Evolutionary conservation across 2,329 filamentous ascomycete genomes (phyloP).

Genomic region (Neodidymelliopsis sp.): DNA sequence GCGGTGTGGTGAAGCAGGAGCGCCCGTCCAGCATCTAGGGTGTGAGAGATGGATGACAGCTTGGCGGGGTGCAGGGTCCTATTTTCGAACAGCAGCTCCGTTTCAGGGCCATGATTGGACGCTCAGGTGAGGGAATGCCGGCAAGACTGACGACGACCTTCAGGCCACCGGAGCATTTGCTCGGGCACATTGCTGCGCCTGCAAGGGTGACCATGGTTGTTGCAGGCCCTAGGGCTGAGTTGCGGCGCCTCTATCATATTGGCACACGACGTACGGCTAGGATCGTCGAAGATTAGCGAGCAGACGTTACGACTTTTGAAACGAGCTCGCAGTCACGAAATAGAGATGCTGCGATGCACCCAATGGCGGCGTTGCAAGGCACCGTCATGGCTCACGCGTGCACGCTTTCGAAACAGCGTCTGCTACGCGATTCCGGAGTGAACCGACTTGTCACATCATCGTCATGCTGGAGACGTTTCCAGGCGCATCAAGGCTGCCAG

Average conservation of each 20-base stretch:
- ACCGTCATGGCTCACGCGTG: conserved; percentile 12
- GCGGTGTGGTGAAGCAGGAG: conserved; percentile 18
- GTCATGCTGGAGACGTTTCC: conserved; percentile 9
- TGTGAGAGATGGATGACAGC: conserved; percentile 19
- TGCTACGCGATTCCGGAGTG: conserved; percentile 22
- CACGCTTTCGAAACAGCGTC: conserved; percentile 26
- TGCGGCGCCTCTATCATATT: conserved; percentile 8
- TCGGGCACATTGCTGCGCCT: conserved; percentile 7
- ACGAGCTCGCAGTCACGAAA: conserved; percentile 33
- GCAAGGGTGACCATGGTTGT: conserved; percentile 11
- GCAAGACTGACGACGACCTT: conserved; percentile 18
- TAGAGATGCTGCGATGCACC: conserved; percentile 23
- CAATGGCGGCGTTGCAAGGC: conserved; percentile 13
- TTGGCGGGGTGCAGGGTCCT: conserved; percentile 22
- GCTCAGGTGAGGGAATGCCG: conserved; percentile 22
- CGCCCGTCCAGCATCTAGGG: conserved; percentile 10
- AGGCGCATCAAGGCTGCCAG: conserved; percentile 12
- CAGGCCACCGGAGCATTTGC: conserved; percentile 6
- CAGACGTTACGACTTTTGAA: conserved; percentile 25
- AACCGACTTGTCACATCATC: conserved; percentile 24
- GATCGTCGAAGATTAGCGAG: conserved; percentile 31
- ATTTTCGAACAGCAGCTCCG: conserved; percentile 16
- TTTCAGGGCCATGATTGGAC: conserved; percentile 30
- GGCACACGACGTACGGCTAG: conserved; percentile 24
- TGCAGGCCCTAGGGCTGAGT: conserved; percentile 23